Conservation (phyloP, 2,329 filamentous ascomycete species). For the Aspergillus awamori region DNA sequence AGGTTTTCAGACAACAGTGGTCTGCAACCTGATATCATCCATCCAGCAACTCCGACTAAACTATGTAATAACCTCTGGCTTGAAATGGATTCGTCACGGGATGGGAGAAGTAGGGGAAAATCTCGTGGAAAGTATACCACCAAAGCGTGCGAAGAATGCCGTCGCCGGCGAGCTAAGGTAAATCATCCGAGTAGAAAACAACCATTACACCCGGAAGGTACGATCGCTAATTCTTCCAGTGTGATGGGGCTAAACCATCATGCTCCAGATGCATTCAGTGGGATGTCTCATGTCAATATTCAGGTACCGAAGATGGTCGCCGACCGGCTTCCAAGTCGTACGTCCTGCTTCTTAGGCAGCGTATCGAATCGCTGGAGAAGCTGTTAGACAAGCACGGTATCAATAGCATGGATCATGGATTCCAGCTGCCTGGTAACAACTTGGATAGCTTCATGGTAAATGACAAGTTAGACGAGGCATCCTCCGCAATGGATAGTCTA, state of each 20-base stretch:
- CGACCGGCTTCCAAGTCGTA: slow-evolving; percentile 41
- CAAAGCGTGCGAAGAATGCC: slow-evolving; percentile 43
- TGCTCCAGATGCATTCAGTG: slow-evolving; percentile 38
- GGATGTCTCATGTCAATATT: slow-evolving; percentile 34
- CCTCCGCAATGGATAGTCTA: slow-evolving; percentile 23
- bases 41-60: neutral
- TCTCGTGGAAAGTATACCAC: slow-evolving; percentile 29
- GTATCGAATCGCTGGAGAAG: slow-evolving; percentile 37
- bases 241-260: slow-evolving; percentile 37
- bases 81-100: neutral
- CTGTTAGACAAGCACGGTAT: slow-evolving; percentile 34
- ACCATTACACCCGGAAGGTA: neutral
- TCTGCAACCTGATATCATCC: too few species aligned
- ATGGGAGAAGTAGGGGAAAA: neutral
- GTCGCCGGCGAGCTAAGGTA: slow-evolving; percentile 42
- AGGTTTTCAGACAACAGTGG: too few species aligned
- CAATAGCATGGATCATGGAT: slow-evolving; percentile 30
- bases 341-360: slow-evolving; percentile 37
- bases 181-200: neutral
- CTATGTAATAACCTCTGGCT: neutral
- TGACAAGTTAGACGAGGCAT: neutral
- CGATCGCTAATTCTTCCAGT: slow-evolving; percentile 25
- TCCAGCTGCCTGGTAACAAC: neutral
- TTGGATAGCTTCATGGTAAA: neutral
- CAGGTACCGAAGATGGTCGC: slow-evolving; percentile 36